Conservation (phyloP, 2,329 filamentous ascomycete genomes). For the Thielaviopsis musarum region DNA sequence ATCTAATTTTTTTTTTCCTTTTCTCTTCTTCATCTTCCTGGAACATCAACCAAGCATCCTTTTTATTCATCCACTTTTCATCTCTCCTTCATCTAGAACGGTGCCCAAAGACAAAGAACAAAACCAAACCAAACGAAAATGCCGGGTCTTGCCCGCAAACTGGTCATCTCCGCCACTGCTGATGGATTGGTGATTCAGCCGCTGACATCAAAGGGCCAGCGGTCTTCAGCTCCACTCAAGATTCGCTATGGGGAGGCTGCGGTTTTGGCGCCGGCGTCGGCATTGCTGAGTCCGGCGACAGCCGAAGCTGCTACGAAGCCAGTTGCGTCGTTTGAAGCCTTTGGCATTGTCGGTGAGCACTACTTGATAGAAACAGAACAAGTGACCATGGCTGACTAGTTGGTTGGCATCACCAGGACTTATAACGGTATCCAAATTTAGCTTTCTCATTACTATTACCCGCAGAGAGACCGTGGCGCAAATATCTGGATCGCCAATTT, state of each 20-base stretch:
- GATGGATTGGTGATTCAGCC: slow-evolving; percentile 75
- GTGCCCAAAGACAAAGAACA: background rate
- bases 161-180: slow-evolving; percentile 62
- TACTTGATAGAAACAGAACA: slow-evolving; percentile 1
- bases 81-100: slow-evolving; percentile 7
- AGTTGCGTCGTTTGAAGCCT: slow-evolving; percentile 39
- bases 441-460: slow-evolving; percentile 76
- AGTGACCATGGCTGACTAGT: background rate
- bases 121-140: slow-evolving; percentile 26
- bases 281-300: background rate
- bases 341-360: slow-evolving; percentile 39
- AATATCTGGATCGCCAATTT: slow-evolving; percentile 66
- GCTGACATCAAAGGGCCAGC: slow-evolving; percentile 41
- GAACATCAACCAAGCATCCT: too few species aligned
- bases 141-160: slow-evolving; percentile 63
- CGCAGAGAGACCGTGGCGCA: slow-evolving; percentile 77
- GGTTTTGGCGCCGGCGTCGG: slow-evolving; percentile 1
- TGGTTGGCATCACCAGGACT: slow-evolving; percentile 40
- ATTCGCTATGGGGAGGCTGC: slow-evolving; percentile 48
- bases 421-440: slow-evolving; percentile 62
- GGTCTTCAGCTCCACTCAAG: slow-evolving; percentile 39
- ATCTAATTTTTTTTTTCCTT: background rate
- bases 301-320: slow-evolving; percentile 26
- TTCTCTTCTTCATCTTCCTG: slow-evolving; percentile 8
- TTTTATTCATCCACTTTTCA: background rate